phyloP scores from a whole-genome alignment of 2,329 filamentous ascomycete genomes.

The Cytospora piceicola region DNA sequence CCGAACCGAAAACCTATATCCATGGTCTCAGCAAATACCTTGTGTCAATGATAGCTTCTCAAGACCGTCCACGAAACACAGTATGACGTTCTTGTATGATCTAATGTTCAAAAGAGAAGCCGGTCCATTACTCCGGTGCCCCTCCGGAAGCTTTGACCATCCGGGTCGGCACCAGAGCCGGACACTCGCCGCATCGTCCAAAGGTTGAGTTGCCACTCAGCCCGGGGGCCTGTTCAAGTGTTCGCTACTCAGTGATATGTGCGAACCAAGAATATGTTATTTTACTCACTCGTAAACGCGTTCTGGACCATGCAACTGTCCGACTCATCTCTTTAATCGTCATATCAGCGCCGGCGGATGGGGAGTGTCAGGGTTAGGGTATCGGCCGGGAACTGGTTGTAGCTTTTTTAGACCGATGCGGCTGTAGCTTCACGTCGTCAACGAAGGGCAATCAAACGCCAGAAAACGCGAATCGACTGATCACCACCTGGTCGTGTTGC shows the following conservation, averaged over 20 bases:
- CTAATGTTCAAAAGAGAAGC: neutral
- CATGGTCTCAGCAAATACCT: neutral
- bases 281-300: no score
- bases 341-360: neutral
- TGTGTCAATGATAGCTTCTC: neutral
- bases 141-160: neutral
- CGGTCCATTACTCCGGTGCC: neutral
- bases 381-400: neutral
- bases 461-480: constrained; percentile 25
- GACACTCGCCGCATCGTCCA: neutral
- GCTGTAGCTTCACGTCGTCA: constrained; percentile 5
- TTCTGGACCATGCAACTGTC: neutral
- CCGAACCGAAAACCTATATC: neutral
- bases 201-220: neutral
- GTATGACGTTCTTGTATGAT: neutral
- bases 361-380: neutral
- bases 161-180: neutral
- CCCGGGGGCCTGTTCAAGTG: neutral
- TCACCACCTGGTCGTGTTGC: neutral
- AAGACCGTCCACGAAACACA: neutral
- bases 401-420: constrained; percentile 15
- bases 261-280: no score
- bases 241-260: no score
- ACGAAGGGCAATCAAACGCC: constrained; percentile 24
- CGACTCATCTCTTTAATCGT: neutral